Conservation (phyloP, 2,329 filamentous ascomycete genomes). For the Diaporthe capsici region DNA sequence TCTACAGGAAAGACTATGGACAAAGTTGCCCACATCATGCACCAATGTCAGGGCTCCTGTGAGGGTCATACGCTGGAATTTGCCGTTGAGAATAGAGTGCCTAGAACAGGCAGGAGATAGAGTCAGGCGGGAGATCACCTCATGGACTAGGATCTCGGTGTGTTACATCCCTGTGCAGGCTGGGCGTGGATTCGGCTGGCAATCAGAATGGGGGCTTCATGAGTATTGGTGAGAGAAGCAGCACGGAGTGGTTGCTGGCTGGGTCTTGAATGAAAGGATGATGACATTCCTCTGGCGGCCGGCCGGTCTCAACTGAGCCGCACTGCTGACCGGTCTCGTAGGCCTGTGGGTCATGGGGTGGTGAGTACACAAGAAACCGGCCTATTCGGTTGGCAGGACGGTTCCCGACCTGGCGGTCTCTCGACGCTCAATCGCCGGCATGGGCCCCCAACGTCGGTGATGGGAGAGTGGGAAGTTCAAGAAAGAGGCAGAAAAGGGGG, state of each 20-base stretch:
- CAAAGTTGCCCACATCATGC: not conserved
- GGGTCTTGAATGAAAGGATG: not conserved
- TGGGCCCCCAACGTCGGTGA: not conserved
- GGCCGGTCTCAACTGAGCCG: not conserved
- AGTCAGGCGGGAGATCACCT: conserved; percentile 13
- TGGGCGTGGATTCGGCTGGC: not conserved
- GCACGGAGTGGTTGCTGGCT: not conserved
- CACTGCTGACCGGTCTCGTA: not conserved
- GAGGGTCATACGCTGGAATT: no score
- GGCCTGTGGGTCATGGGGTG: not conserved
- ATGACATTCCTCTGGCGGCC: conserved; percentile 13
- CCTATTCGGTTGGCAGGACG: not conserved
- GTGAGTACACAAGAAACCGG: not conserved
- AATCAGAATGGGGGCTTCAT: not conserved
- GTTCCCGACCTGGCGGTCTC: not conserved
- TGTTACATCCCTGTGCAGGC: conserved; percentile 13
- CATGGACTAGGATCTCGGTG: conserved; percentile 5
- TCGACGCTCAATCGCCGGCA: not conserved
- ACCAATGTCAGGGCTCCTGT: no score
- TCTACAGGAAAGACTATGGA: not conserved
- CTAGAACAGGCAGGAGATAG: not conserved
- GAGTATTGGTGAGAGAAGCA: not conserved
- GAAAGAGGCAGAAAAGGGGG: not conserved
- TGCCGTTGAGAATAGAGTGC: not conserved
- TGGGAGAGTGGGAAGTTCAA: not conserved